Evolutionary conservation across 495 filamentous ascomycete genomes (phyloP), one percentile per base, ranked within the genome.

Genomic region (Podospora tetraspora): DNA sequence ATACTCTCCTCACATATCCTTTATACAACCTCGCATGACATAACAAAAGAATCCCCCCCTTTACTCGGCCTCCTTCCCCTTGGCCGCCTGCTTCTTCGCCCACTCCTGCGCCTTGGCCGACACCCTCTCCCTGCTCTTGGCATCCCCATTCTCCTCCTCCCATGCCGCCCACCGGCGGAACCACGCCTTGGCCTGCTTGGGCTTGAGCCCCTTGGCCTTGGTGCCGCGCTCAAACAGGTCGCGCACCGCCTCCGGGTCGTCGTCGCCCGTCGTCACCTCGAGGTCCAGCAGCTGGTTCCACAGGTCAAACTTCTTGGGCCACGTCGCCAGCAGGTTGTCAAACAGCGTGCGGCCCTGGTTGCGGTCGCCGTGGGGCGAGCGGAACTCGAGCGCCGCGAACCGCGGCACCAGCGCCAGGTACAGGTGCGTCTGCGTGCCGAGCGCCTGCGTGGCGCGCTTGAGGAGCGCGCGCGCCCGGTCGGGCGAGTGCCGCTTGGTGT

Each of bases 271-370:
- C 25, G 63, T 30, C 13, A 66, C 90, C 80, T 99, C 95, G 69
- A 97, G 83, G 71, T 97, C 92, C 13, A 97, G 70, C 57, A 94
- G 88, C 73, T 96, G 86, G 78, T 93, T 97, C 93, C 94, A 98
- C 62, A 97, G 78, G 77, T 97, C 93, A 60, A 93, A 85, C 68
- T 90, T 91, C 84, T 94, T 95, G 68, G 92, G 92, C 83, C 90
- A 97, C 19, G 89, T 89, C 25, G 87, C 84, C 8, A 97, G 82
- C 5, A 99, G 84, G 37, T 89, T 91, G 78, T 97, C 95, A 72
- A 98, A 97, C 58, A 98, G 89, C 6, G 95, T 98, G 10, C 96
- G 91, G 23, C 94, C 95, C 30, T 93, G 91, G 80, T 99, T 95
- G 4, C 92, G 82, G 72, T 95, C 92, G 37, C 93, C 96, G 72